phyloP scores from a whole-genome alignment of 2,329 filamentous ascomycete species.

The Coleophoma cylindrospora region DNA sequence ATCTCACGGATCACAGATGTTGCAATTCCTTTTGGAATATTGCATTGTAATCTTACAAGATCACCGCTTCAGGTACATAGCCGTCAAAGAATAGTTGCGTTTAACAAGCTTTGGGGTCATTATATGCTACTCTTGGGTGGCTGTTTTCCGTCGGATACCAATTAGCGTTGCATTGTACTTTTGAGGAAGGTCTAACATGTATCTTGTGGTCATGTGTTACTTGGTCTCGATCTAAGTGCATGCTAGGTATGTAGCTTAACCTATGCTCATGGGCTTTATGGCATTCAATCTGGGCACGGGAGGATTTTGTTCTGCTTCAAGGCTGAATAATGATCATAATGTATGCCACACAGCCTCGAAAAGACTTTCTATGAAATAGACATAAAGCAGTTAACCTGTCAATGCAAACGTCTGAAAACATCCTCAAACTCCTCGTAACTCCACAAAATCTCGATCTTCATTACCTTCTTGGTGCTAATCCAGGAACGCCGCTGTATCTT shows the following conservation, averaged over 20 bases:
- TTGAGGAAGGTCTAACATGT: slow-evolving; percentile 5
- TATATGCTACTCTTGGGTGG: neutral
- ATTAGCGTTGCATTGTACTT: slow-evolving; percentile 11
- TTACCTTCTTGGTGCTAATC: slow-evolving; percentile 36
- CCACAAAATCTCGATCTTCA: neutral
- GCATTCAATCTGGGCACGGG: neutral
- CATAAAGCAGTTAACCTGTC: neutral
- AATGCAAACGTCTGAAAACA: neutral
- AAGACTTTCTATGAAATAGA: neutral
- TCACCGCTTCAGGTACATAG: neutral
- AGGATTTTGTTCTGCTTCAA: neutral
- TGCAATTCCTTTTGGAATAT: neutral
- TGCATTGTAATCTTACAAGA: neutral
- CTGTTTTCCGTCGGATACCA: slow-evolving; percentile 14
- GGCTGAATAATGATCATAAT: neutral
- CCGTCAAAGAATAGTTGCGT: no score
- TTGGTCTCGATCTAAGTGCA: no score
- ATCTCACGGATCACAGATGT: slow-evolving; percentile 12
- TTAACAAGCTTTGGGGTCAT: slow-evolving; percentile 1
- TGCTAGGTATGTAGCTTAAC: no score
- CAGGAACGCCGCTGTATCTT: slow-evolving; percentile 66
- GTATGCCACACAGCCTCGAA: neutral
- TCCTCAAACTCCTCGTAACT: slow-evolving; percentile 7
- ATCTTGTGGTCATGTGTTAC: neutral
- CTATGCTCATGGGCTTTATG: neutral